Base-by-base conservation (phyloP, 352 stramenopile species). In the Globisporangium cystogenes region DNA sequence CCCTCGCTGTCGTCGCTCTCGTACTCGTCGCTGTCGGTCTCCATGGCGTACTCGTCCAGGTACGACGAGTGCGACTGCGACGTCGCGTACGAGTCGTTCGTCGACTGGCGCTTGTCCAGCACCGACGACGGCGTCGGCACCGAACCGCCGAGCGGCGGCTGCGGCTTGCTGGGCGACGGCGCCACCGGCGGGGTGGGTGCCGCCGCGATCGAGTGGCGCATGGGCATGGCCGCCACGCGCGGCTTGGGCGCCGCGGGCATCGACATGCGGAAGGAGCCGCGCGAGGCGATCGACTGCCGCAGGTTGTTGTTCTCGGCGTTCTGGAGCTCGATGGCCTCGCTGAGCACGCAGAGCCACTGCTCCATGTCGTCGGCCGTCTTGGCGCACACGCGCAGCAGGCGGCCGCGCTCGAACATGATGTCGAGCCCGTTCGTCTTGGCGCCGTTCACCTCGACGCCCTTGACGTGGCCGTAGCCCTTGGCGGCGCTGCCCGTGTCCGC, bases 381-480 rank as follows among this genome's bases (percentile, higher is more conserved):
- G 5, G 81, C 78, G 20, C 67, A 78, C 23, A 92, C 83, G n/a
- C 80, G 67, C 53, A 93, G 55, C 49, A 92, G 59, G 24, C 83
- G 76, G 7, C 77, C 79, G 46, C 80, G 90, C 26, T 91, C 79
- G 50, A 93, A 93, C 23, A 53, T 76, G 26, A 93, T 77, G 46
- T 89, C 77, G 50, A 93, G 63, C n/a, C 76, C 76, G 45, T 85
- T 80, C 5, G 54, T 53, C 51, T 73, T 70, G n/a, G 65, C 70
- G 36, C 58, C 68, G 49, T 89, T 82, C 37, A 93, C 78, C 59
- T 90, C 78, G n/a, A 90, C 76, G 7, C 72, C 67, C 41, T 67
- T 66, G 8, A 93, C 81, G 52, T 90, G 80, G 18, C 83, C 83
- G 57, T 87, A 88, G 31, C 83, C 83, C 55, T 93, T 93, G n/a